A percentile compares a stretch with the other conserved stretches of the same genome.
Conservation (phyloP, 225 moss, liverwort and hornwort genomes). For the Ulota crispa region DNA sequence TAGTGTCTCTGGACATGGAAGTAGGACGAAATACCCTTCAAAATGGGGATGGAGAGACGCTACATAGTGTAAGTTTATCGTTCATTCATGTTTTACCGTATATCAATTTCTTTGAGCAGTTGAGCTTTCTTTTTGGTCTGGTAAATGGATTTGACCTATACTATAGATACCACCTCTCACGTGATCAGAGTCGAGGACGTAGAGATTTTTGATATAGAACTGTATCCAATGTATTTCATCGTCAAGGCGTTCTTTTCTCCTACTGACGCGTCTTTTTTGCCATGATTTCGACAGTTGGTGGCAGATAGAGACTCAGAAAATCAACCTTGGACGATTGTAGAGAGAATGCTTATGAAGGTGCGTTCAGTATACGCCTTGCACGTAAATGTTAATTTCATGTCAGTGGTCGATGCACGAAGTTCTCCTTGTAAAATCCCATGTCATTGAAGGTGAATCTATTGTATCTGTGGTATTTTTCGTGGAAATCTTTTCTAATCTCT, state of each 20-base stretch:
- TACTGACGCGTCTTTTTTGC: slow-evolving; percentile 15
- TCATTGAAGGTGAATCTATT: background rate
- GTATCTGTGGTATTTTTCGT: background rate
- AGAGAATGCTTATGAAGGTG: slow-evolving; percentile 93
- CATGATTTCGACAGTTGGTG: slow-evolving; percentile 63
- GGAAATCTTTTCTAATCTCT: background rate
- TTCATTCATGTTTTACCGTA: background rate
- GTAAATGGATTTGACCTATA: background rate
- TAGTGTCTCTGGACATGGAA: slow-evolving; percentile 91
- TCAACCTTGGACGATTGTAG: slow-evolving; percentile 92
- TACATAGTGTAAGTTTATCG: slow-evolving; percentile 73
- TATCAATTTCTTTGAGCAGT: background rate
- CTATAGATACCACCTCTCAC: background rate
- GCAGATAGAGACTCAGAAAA: slow-evolving; percentile 78
- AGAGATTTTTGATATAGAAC: background rate
- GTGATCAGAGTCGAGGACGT: background rate
- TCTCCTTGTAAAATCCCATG: background rate
- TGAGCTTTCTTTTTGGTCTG: background rate
- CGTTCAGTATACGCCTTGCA: background rate
- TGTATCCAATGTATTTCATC: background rate
- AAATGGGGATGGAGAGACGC: slow-evolving; percentile 81
- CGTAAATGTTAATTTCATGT: background rate
- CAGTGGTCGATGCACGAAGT: background rate
- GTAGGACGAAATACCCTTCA: slow-evolving; percentile 74
- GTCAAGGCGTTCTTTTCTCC: background rate